Evolutionary conservation across 2,329 filamentous ascomycete genomes (phyloP), one percentile per base, ranked within the genome.

Genomic region (Capronia epimyces): DNA sequence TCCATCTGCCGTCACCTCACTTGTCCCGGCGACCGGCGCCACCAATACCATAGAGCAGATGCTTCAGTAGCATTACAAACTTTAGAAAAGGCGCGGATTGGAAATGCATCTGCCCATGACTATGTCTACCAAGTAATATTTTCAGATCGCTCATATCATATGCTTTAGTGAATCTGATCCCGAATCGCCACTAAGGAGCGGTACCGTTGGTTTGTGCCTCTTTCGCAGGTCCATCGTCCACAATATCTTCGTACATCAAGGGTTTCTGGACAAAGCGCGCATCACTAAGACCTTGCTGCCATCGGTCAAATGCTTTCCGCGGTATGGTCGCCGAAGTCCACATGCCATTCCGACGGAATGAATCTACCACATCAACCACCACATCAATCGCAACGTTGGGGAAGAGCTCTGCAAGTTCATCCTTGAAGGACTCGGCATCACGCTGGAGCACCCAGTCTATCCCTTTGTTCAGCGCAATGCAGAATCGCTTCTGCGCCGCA

Each of bases 371-470:
- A 10, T 43, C 40, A 21, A 53, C 27, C 13, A 29, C 45, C 13
- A 53, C 46, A 20, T 53, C 50, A n/a, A 49, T 13, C 13, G 50
- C 39, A 3, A 46, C 46, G 2, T 39, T 47, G 16, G 50, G 50
- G 34, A 53, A 53, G 21, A 53, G 39, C 34, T 53, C 50, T 12
- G 46, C 41, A 7, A 53, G 40, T 25, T 53, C 50, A 24, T 49
- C 50, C 10, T 27, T 36, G 50, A 49, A 45, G 4, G 16, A 20
- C 3, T 46, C 29, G 12, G 50, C 50, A 16, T 53, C 50, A 22
- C 32, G 40, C 41, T 41, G 13, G 12, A 53, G 46, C 16, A 53
- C 46, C 50, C 50, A 53, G n/a, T 49, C 32, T 6, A 53, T 49
- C 2, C 37, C 50, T 25, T 45, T 39, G 27, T 16, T 18, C 21